Evolutionary conservation across 2,329 filamentous ascomycete genomes (phyloP), one percentile per base, ranked within the genome.

Genomic region (Pezicula carpinea): DNA sequence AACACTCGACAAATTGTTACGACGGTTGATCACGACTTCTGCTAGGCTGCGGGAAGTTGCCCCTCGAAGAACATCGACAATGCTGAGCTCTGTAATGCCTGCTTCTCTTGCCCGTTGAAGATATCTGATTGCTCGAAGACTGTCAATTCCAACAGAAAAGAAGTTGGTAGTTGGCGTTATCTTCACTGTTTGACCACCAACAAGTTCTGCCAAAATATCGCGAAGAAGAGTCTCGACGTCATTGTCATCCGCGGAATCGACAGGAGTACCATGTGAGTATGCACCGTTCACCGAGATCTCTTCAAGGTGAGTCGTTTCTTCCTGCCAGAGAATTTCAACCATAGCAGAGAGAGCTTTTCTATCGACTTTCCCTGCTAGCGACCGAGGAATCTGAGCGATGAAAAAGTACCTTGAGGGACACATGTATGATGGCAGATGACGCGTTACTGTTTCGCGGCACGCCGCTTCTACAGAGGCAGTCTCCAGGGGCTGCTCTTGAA

Each of bases 331-430:
- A 11, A 13, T 17, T 17, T 38, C 11, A 3, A 38, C 35, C 35
- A 38, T 38, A 11, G 14, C 50, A 29, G 44, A 19, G 18, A 62
- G 49, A 13, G 56, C 47, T 43, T 56, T 58, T 18, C 60, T 53
- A 41, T 63, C 56, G 13, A 61, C 53, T 40, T 63, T 63, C 2
- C 59, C 60, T 29, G 60, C 59, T 21, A 52, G 56, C 8, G 56
- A 59, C 18, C 52, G 51, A 3, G 60, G 60, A 6, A 62, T 50
- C 6, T 45, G 32, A 17, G 57, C 43, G 15, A 59, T 40, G 31
- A 62, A 58, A 7, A 33, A 41, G 40, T 59, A 62, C 1, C 43
- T n/a, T 3, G 58, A 57, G 2, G 60, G 60, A 29, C 52, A 58
- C 59, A 60, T 59, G 36, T 58, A 60, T 6, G 51, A 48, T 4